Evolutionary conservation across 805 yeast species (phyloP).

Genomic region (Saturnispora bothae): DNA sequence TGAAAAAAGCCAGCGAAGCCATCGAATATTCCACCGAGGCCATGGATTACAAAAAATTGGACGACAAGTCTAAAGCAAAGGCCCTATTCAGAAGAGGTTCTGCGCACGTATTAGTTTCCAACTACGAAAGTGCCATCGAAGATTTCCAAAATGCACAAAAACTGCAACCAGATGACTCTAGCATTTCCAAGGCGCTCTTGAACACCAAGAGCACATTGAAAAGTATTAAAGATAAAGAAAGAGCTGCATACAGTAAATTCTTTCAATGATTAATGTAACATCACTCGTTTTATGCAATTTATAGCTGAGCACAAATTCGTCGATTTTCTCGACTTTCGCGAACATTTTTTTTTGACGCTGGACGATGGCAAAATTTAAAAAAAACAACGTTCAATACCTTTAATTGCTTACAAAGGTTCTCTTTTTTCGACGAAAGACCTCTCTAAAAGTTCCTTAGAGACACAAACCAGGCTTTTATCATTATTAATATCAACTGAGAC

Average conservation of each 20-base stretch:
- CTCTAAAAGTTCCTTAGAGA: neutral
- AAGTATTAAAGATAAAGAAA: conserved; percentile 53
- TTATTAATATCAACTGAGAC: conserved; percentile 1
- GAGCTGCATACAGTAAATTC: conserved; percentile 65
- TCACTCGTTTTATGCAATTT: neutral
- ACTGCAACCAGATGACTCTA: conserved; percentile 61
- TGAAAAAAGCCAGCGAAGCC: conserved; percentile 42
- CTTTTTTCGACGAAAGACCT: conserved; percentile 2
- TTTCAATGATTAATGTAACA: conserved; percentile 24
- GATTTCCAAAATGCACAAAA: conserved; percentile 58
- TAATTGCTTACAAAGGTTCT: neutral
- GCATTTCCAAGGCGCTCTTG: conserved; percentile 51
- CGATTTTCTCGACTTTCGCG: conserved; percentile 6
- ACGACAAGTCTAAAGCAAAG: conserved; percentile 65
- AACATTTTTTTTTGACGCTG: conserved; percentile 3
- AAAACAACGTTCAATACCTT: conserved; percentile 1
- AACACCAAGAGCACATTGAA: conserved; percentile 46
- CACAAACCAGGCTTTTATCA: neutral
- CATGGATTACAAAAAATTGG: conserved; percentile 46
- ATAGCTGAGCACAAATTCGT: conserved; percentile 2
- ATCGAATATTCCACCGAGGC: conserved; percentile 57
- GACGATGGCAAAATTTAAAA: conserved; percentile 7
- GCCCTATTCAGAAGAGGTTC: conserved; percentile 80
- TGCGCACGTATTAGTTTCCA: conserved; percentile 53
- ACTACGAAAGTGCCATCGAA: conserved; percentile 58